Evolutionary conservation across 139 green algal species (phyloP).

Genomic region (Chlamydomonas applanata): DNA sequence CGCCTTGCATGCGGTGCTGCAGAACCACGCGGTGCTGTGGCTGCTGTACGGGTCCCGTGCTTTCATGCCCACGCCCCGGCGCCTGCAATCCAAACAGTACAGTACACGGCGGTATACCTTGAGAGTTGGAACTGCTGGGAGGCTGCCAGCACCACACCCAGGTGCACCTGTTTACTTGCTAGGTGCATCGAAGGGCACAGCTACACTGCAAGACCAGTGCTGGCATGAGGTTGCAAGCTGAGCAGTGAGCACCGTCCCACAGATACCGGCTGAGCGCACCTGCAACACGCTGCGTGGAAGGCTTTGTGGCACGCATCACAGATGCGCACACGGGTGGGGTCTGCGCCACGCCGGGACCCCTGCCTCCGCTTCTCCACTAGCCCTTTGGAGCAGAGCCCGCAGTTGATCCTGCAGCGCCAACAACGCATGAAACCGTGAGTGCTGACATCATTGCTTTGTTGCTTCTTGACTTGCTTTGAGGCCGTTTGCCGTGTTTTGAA

Average conservation of each 20-base stretch:
- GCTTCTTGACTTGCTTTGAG: not conserved
- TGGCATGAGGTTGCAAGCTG: not conserved
- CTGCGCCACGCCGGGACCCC: too few species aligned
- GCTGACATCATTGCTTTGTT: too few species aligned
- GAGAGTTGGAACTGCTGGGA: not conserved
- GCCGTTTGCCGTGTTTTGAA: not conserved
- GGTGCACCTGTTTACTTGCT: too few species aligned
- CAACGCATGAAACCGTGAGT: not conserved
- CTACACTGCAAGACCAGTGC: too few species aligned
- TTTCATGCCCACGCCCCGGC: not conserved
- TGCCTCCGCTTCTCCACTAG: too few species aligned
- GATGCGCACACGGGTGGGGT: too few species aligned
- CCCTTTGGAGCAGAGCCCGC: not conserved
- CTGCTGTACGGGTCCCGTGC: not conserved
- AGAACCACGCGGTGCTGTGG: conserved; percentile 7
- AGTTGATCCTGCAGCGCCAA: not conserved
- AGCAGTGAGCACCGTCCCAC: not conserved
- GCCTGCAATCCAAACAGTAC: not conserved
- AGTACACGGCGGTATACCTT: not conserved
- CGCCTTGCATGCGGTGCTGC: not conserved
- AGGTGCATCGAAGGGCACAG: too few species aligned
- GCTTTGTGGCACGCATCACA: too few species aligned
- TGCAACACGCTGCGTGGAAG: too few species aligned
- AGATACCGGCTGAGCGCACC: not conserved
- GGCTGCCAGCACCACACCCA: too few species aligned